Evolutionary conservation across 768 basidiomycete genomes (phyloP).

Genomic region (Tylopilus subfusipes): DNA sequence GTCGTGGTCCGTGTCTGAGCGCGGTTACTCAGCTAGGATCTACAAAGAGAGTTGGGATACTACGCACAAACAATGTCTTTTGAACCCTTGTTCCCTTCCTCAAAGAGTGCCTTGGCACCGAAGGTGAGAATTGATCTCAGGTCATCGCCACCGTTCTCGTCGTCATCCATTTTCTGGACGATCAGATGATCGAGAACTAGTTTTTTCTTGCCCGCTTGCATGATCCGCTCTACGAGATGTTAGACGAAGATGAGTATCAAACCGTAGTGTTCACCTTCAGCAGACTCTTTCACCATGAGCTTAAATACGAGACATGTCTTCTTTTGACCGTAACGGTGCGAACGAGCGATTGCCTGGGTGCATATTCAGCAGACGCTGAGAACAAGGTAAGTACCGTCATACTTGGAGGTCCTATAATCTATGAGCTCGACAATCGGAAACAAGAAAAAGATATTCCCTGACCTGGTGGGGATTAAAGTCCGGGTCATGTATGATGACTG

Average conservation of each 20-base stretch:
- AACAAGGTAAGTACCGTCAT: conserved; percentile 22
- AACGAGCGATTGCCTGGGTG: conserved; percentile 83
- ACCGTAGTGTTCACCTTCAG: conserved; percentile 59
- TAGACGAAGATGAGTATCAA: background rate
- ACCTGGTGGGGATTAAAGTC: conserved; percentile 99
- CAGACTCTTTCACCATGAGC: conserved; percentile 91
- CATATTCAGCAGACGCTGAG: conserved; percentile 4
- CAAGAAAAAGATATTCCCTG: conserved; percentile 15
- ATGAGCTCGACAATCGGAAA: conserved; percentile 10
- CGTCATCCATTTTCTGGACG: conserved; percentile 92
- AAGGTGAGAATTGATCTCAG: conserved; percentile 87
- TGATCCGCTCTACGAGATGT: conserved; percentile 70
- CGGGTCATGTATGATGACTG: conserved; percentile 89
- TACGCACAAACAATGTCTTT: conserved; percentile 69
- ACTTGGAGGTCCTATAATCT: conserved; percentile 77
- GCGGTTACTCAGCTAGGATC: background rate
- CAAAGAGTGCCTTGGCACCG: conserved; percentile 84
- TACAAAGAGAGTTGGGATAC: background rate
- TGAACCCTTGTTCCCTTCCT: conserved; percentile 49
- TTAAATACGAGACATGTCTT: conserved; percentile 96
- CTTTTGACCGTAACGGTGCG: conserved; percentile 92
- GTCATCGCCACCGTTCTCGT: conserved; percentile 70
- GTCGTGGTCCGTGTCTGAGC: conserved; percentile 70
- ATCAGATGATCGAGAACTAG: conserved; percentile 92
- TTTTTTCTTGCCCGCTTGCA: conserved; percentile 94